Evolutionary conservation across 768 basidiomycete genomes (phyloP).

Genomic region (Sarcodon sp.): DNA sequence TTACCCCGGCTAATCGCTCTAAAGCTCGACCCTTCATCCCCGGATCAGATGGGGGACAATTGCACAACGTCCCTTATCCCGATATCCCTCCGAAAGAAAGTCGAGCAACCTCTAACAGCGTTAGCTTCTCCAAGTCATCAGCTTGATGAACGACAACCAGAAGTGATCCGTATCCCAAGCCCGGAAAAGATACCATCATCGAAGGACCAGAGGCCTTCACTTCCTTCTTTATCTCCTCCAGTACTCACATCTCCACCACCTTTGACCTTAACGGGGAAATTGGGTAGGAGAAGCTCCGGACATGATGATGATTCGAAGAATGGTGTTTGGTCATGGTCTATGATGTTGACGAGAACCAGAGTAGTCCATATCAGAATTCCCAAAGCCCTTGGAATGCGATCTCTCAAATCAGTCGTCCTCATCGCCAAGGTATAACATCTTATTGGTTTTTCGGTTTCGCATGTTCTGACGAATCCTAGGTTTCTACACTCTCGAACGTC

Average conservation of each 20-base stretch:
- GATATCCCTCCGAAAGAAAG: neutral
- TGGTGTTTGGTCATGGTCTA: neutral
- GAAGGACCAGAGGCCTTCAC: no score
- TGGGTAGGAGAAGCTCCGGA: neutral
- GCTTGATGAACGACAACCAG: neutral
- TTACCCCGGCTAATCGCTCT: neutral
- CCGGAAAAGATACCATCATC: no score
- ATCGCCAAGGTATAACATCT: conserved; percentile 19
- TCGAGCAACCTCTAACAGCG: neutral
- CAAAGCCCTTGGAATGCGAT: conserved; percentile 13
- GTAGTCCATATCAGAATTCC: conserved; percentile 6
- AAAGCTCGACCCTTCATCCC: conserved; percentile 16
- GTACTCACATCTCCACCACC: no score
- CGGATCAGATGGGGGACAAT: neutral
- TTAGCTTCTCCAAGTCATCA: neutral
- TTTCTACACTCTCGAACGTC: conserved; percentile 10
- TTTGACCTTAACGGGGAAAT: neutral
- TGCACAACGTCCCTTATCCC: conserved; percentile 7
- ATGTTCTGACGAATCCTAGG: conserved; percentile 7
- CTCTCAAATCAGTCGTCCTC: conserved; percentile 21
- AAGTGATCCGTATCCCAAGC: no score
- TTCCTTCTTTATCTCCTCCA: no score
- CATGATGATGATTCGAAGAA: neutral
- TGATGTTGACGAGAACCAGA: neutral
- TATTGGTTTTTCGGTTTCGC: neutral